Evolutionary conservation across 192 early-diverging fungal genomes (phyloP).

Genomic region (Powellomyces hirtus): DNA sequence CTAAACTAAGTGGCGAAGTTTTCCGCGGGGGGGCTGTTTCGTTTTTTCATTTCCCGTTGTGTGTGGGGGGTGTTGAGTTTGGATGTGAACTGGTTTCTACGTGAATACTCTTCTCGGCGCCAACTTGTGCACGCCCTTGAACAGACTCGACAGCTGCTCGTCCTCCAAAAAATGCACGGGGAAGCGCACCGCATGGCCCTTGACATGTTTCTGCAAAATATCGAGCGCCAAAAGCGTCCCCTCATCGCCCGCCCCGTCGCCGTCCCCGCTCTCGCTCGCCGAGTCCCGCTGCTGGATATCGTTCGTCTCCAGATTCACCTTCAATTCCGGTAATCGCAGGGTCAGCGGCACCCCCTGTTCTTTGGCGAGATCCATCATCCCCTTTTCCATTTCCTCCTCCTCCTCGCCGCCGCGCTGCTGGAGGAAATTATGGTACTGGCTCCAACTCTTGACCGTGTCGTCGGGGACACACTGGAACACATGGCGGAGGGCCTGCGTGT

Average conservation of each 20-base stretch:
- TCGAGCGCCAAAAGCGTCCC: constrained; percentile 5
- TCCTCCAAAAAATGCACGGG: constrained; percentile 28
- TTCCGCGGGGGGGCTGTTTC: too few relatives aligned
- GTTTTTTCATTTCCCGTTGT: too few relatives aligned
- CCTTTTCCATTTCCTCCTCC: constrained; percentile 20
- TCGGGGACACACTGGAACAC: constrained; percentile 88
- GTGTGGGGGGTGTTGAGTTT: too few relatives aligned
- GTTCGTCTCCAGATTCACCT: not conserved
- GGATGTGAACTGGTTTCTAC: too few relatives aligned
- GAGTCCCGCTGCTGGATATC: not conserved
- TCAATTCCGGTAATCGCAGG: not conserved
- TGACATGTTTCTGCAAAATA: constrained; percentile 7
- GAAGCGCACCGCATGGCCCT: constrained; percentile 28
- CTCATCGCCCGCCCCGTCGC: not conserved
- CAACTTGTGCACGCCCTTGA: constrained; percentile 18
- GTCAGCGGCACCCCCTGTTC: constrained; percentile 24
- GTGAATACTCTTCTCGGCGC: constrained; percentile 38
- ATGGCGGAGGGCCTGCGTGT: constrained; percentile 70
- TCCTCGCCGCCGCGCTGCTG: constrained; percentile 10
- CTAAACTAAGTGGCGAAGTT: too few relatives aligned
- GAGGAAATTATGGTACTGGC: constrained; percentile 27
- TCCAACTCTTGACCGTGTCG: constrained; percentile 67
- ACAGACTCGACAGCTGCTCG: constrained; percentile 17
- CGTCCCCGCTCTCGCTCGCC: not conserved
- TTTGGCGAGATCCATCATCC: constrained; percentile 19